Evolutionary conservation across 768 basidiomycete species (phyloP).

Genomic region (Strobilomyces dryophilus): DNA sequence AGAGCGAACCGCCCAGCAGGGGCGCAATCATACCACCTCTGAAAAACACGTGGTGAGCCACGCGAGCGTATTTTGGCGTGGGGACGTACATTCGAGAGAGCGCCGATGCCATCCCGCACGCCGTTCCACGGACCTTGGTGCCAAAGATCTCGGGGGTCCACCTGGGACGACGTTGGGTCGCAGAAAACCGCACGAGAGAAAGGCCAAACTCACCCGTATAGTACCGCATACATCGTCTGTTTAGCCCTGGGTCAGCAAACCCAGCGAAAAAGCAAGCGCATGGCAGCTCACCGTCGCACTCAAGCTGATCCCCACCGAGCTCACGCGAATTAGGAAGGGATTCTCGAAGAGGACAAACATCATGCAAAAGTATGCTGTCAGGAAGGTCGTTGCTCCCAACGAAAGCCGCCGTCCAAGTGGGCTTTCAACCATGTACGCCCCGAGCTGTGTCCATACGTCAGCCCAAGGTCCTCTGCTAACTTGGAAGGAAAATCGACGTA

Average conservation of each 20-base stretch:
- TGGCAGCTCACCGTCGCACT: slow-evolving; percentile 49
- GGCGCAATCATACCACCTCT: slow-evolving; percentile 91
- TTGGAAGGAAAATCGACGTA: slow-evolving; percentile 34
- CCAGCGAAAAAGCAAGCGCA: neutral
- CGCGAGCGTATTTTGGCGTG: no score
- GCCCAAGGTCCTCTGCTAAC: neutral
- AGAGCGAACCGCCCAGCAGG: slow-evolving; percentile 67
- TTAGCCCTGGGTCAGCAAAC: neutral
- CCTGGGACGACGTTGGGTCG: slow-evolving; percentile 16
- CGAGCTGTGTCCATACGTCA: slow-evolving; percentile 46
- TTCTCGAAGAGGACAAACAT: slow-evolving; percentile 59
- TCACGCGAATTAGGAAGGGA: slow-evolving; percentile 57
- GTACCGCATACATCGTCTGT: slow-evolving; percentile 82
- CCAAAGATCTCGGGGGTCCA: slow-evolving; percentile 89
- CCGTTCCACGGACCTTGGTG: slow-evolving; percentile 83
- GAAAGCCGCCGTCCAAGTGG: slow-evolving; percentile 69
- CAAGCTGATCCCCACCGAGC: slow-evolving; percentile 73
- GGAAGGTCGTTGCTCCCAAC: slow-evolving; percentile 68
- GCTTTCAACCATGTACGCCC: slow-evolving; percentile 77
- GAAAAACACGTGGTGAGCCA: neutral
- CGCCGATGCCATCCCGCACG: slow-evolving; percentile 83
- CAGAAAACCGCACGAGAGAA: neutral
- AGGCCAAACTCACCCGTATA: slow-evolving; percentile 52
- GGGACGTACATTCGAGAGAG: slow-evolving; percentile 69
- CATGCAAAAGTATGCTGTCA: slow-evolving; percentile 71